Percentiles rank a stretch among this genome's conserved stretches.
phyloP scores from a whole-genome alignment of 306 rosid genomes.

The Ormosia emarginata region DNA sequence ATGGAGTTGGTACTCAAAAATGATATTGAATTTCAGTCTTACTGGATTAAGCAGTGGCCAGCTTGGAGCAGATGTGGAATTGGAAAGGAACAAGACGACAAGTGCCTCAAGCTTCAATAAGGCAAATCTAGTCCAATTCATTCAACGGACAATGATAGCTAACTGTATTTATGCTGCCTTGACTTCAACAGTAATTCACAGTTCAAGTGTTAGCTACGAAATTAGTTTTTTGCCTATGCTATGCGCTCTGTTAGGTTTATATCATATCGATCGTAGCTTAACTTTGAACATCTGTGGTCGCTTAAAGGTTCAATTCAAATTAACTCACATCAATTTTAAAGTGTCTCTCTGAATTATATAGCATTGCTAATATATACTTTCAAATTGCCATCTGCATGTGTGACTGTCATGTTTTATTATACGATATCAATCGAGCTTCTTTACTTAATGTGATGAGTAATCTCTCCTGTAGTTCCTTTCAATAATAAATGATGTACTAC shows the following conservation, averaged over 20 bases:
- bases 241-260: constrained; percentile 13
- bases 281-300: background rate
- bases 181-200: constrained; percentile 1
- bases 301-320: background rate
- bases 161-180: background rate
- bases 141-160: background rate
- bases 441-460: background rate
- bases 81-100: background rate
- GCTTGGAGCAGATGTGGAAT: constrained; percentile 5
- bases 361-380: background rate
- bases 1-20: constrained; percentile 6
- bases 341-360: background rate
- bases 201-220: background rate
- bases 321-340: background rate
- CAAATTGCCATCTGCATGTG: background rate
- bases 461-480: background rate
- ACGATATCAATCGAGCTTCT: background rate
- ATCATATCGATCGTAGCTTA: constrained; percentile 12
- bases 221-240: background rate
- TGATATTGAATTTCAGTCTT: background rate
- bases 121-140: constrained; percentile 2
- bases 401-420: background rate
- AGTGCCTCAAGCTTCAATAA: background rate
- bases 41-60: constrained; percentile 24
- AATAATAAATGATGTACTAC: background rate